Conservation (phyloP, 495 filamentous ascomycete genomes). For the Xylaria sp. region DNA sequence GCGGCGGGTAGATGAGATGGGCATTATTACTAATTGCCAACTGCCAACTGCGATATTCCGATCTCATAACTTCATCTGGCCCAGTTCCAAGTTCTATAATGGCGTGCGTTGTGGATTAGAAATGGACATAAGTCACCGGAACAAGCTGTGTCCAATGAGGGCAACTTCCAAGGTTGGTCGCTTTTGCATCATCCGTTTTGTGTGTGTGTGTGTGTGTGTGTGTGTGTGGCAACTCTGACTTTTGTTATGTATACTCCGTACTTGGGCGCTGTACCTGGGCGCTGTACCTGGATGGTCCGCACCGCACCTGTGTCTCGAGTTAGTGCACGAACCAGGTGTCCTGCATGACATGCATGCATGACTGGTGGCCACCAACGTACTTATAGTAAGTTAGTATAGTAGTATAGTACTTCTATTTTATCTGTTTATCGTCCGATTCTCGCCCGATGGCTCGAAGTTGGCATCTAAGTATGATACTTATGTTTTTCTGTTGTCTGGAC, state of each 20-base stretch:
- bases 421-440: not conserved
- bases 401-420: not conserved
- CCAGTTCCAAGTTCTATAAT: not conserved
- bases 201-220: too few relatives aligned
- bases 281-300: not conserved
- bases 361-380: not conserved
- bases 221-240: not conserved
- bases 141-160: not conserved
- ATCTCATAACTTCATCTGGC: not conserved
- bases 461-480: not conserved
- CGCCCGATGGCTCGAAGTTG: not conserved
- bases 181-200: constrained; percentile 5
- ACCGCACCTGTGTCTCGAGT: too few relatives aligned
- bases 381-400: too few relatives aligned
- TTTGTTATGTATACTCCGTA: not conserved
- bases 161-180: not conserved
- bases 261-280: not conserved
- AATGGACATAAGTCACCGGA: constrained; percentile 1
- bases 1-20: not conserved
- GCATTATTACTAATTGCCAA: constrained; percentile 19
- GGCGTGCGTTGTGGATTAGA: constrained; percentile 8
- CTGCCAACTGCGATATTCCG: not conserved
- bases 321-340: constrained; percentile 3
- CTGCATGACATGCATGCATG: constrained; percentile 17
- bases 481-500: not conserved